Percentiles rank a stretch among this genome's conserved stretches.
Evolutionary conservation across 257 asterid genomes (phyloP).

Genomic region (Solanum neorickii): DNA sequence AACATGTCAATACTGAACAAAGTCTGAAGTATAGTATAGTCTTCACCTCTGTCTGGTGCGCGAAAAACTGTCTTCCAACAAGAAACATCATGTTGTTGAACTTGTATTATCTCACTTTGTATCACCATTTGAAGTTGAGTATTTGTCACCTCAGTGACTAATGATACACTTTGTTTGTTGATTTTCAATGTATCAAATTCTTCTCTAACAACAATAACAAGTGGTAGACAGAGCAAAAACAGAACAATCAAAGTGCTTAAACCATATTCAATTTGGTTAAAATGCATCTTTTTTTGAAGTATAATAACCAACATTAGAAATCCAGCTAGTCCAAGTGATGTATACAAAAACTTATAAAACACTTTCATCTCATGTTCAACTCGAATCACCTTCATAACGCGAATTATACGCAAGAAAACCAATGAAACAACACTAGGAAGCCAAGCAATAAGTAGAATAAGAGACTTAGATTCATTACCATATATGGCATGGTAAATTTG

Average conservation of each 20-base stretch:
- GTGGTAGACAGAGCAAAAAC: constrained; percentile 18
- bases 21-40: neutral
- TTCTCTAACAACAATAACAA: constrained; percentile 18
- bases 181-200: constrained; percentile 3
- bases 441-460: constrained; percentile 49
- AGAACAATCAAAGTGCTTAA: constrained; percentile 15
- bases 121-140: neutral
- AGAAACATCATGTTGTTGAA: neutral
- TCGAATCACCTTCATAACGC: constrained; percentile 30
- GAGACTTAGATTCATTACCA: constrained; percentile 17
- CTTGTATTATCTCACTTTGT: neutral
- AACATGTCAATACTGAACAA: neutral
- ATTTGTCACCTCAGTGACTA: neutral
- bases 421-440: constrained; percentile 42
- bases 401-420: constrained; percentile 27
- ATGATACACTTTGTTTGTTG: neutral
- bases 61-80: neutral
- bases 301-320: constrained; percentile 32
- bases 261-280: constrained; percentile 16
- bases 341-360: constrained; percentile 29
- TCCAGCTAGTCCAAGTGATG: constrained; percentile 39
- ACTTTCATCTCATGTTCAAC: constrained; percentile 33
- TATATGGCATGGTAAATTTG: constrained; percentile 34
- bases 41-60: neutral
- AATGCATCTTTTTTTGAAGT: constrained; percentile 16